A percentile compares a stretch with the other conserved stretches of the same genome.
Conservation (phyloP, 805 yeast genomes). For the Barnettozyma salicaria region DNA sequence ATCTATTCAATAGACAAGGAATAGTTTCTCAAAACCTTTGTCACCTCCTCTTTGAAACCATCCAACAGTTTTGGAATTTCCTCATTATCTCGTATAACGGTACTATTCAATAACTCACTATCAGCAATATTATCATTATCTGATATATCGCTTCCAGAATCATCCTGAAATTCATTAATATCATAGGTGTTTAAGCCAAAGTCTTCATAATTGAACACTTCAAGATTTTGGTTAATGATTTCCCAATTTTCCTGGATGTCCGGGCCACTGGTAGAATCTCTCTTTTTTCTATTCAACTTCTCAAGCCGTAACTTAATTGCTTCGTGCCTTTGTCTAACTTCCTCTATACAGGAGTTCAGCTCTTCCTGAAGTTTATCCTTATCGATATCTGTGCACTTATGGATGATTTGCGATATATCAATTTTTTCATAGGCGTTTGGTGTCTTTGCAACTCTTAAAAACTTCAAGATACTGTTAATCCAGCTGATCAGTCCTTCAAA, state of each 20-base stretch:
- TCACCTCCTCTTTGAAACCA: conserved; percentile 1
- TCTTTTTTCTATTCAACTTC: conserved; percentile 25
- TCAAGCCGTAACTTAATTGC: conserved; percentile 29
- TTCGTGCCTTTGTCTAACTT: conserved; percentile 32
- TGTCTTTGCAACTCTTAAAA: conserved; percentile 55
- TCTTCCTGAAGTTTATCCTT: conserved; percentile 30
- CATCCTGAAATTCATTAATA: conserved; percentile 35
- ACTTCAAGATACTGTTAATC: conserved; percentile 60
- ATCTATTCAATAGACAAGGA: too few species aligned
- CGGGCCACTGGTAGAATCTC: conserved; percentile 11
- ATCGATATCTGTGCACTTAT: conserved; percentile 20
- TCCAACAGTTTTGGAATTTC: conserved; percentile 5
- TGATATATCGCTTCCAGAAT: conserved; percentile 11
- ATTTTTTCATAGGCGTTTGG: conserved; percentile 31
- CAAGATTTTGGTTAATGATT: conserved; percentile 34
- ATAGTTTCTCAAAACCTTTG: conserved; percentile 3
- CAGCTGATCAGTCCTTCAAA: conserved; percentile 70
- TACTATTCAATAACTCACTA: conserved; percentile 1
- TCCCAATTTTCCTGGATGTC: conserved; percentile 37
- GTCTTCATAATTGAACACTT: conserved; percentile 37
- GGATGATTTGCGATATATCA: conserved; percentile 37
- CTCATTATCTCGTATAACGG: conserved; percentile 2
- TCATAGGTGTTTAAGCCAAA: conserved; percentile 47
- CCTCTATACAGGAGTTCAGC: conserved; percentile 32
- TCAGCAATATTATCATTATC: conserved; percentile 5